Evolutionary conservation across 2,329 filamentous ascomycete species (phyloP).

Genomic region (Gliomastix tumulicola): DNA sequence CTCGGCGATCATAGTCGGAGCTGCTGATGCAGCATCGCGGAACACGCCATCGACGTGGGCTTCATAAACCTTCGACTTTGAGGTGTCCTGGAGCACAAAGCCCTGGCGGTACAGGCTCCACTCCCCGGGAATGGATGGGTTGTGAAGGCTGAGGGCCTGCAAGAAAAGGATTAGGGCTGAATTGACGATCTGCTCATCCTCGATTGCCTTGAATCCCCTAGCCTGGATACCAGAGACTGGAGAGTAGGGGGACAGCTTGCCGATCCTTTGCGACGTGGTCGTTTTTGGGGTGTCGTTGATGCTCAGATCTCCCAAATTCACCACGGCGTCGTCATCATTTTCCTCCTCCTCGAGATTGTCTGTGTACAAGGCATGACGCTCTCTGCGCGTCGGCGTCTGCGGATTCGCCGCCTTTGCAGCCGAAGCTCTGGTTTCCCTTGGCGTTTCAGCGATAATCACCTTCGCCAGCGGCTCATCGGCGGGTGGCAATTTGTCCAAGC

Average conservation of each 20-base stretch:
- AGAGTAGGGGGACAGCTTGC: not conserved
- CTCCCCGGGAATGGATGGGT: not conserved
- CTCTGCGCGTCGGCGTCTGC: not conserved
- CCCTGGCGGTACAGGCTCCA: not conserved
- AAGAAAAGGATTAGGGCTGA: not conserved
- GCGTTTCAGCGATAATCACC: too few species aligned
- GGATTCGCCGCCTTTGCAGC: not conserved
- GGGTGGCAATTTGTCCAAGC: too few species aligned
- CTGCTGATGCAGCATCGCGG: not conserved
- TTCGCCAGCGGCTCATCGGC: too few species aligned
- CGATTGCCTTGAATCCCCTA: not conserved
- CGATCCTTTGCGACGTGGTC: too few species aligned
- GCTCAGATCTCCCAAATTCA: too few species aligned
- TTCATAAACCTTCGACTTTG: not conserved
- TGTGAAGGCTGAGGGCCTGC: constrained; percentile 1
- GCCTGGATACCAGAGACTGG: not conserved
- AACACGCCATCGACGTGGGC: constrained; percentile 2
- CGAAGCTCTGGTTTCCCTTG: too few species aligned
- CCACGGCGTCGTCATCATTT: too few species aligned
- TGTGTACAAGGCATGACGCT: too few species aligned
- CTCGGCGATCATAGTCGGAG: not conserved
- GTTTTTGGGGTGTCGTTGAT: too few species aligned
- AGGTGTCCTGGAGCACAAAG: not conserved
- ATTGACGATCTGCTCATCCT: constrained; percentile 5
- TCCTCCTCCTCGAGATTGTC: too few species aligned